phyloP scores from a whole-genome alignment of 129 eudicot species.

The Centaurea solstitialis region DNA sequence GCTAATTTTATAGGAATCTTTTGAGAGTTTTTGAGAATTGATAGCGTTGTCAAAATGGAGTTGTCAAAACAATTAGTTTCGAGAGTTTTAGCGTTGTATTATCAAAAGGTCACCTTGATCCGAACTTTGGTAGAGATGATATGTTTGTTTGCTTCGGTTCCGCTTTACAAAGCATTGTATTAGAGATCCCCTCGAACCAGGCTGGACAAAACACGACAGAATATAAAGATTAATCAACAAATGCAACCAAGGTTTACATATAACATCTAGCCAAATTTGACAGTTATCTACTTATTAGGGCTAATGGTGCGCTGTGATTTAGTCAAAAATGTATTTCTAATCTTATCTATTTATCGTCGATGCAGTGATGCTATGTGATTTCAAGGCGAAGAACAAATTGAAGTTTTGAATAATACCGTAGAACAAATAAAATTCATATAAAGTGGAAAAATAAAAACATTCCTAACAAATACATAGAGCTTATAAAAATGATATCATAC shows the following conservation, averaged over 20 bases:
- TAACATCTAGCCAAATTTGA: not conserved
- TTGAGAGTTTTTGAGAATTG: too few relatives aligned
- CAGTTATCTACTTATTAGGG: not conserved
- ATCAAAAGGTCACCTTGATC: slow-evolving; percentile 51
- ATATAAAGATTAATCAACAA: not conserved
- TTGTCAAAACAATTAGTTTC: too few relatives aligned
- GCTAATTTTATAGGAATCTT: too few relatives aligned
- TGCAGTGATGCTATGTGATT: not conserved
- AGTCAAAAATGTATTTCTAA: slow-evolving; percentile 4
- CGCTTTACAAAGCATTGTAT: slow-evolving; percentile 83
- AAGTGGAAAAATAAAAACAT: too few relatives aligned
- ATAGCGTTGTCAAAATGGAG: too few relatives aligned
- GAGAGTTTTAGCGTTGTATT: too few relatives aligned
- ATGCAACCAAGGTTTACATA: slow-evolving; percentile 1
- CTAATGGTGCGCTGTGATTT: not conserved
- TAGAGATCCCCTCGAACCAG: slow-evolving; percentile 79
- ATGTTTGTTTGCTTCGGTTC: slow-evolving; percentile 67
- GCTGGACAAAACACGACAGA: slow-evolving; percentile 43
- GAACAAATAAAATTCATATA: too few relatives aligned
- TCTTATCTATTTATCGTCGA: not conserved
- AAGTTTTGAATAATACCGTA: too few relatives aligned
- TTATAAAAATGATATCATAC: too few relatives aligned
- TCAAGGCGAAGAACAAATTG: too few relatives aligned
- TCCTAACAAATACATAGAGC: too few relatives aligned
- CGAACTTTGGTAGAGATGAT: slow-evolving; percentile 69